Conservation (phyloP, 2,329 filamentous ascomycete species). For the Colletotrichum lini region DNA sequence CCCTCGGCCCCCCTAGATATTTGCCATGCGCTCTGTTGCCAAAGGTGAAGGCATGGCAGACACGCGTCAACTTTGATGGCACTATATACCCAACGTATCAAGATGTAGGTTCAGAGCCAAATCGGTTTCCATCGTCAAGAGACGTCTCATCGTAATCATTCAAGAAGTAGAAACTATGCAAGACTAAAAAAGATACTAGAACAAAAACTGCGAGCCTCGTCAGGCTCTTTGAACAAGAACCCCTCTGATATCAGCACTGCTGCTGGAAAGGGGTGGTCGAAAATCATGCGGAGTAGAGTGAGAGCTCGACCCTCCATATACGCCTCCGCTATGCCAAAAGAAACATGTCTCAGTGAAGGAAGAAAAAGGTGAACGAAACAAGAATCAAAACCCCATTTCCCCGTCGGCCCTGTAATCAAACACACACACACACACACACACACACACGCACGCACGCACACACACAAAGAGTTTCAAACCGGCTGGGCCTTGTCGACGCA, state of each 20-base stretch:
- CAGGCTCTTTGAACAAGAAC: neutral
- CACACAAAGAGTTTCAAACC: neutral
- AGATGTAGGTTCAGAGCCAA: no score
- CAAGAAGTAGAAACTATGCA: constrained; percentile 7
- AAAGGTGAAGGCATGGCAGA: no score
- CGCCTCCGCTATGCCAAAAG: constrained; percentile 15
- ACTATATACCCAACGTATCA: no score
- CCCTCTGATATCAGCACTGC: neutral
- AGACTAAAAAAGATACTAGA: neutral
- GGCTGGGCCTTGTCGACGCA: neutral
- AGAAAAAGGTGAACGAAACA: neutral
- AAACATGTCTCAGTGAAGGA: neutral
- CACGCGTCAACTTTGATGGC: no score
- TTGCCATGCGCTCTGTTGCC: no score
- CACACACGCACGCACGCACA: neutral
- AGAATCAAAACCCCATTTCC: neutral
- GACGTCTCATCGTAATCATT: constrained; percentile 31
- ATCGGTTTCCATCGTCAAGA: constrained; percentile 18
- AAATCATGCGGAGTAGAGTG: neutral
- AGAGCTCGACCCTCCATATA: constrained; percentile 4
- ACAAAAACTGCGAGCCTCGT: neutral
- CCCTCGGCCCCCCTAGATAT: no score
- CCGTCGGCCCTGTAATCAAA: neutral
- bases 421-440: neutral
- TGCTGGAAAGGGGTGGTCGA: no score